A percentile compares a stretch with the other conserved stretches of the same genome.
phyloP scores from a whole-genome alignment of 2,329 filamentous ascomycete genomes.

The Triangularia verruculosa region DNA sequence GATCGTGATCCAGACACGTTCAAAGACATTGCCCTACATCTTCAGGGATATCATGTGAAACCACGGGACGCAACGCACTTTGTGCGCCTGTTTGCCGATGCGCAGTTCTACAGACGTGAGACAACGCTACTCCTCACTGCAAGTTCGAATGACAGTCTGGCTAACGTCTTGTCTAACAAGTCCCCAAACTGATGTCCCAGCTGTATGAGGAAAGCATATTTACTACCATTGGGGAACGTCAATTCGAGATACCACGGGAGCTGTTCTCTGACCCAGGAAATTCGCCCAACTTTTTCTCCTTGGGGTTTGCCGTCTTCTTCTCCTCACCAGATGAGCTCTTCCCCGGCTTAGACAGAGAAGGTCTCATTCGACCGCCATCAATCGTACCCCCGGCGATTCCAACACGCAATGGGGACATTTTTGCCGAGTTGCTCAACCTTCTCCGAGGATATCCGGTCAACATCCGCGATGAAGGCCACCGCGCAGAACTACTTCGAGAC shows the following conservation, averaged over 20 bases:
- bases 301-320: conserved; percentile 88
- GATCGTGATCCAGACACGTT: conserved; percentile 91
- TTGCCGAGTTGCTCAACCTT: conserved; percentile 76
- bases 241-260: conserved; percentile 88
- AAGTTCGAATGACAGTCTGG: not conserved
- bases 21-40: conserved; percentile 80
- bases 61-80: conserved; percentile 83
- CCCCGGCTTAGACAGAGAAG: conserved; percentile 75
- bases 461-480: conserved; percentile 73
- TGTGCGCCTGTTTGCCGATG: conserved; percentile 88
- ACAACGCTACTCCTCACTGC: conserved; percentile 12
- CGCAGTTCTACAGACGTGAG: conserved; percentile 86
- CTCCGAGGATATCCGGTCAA: conserved; percentile 79
- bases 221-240: conserved; percentile 80
- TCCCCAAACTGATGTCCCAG: conserved; percentile 85
- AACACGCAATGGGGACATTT: conserved; percentile 77
- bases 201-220: conserved; percentile 90
- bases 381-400: conserved; percentile 81
- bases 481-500: conserved; percentile 74
- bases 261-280: conserved; percentile 83
- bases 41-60: conserved; percentile 86
- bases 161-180: conserved; percentile 40
- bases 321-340: conserved; percentile 76
- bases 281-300: conserved; percentile 91
- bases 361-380: conserved; percentile 79